These are phyloP conservation scores for Psidium guajava DNA, from an alignment of 345 rosid genomes.

Conservation along the genomic window DNA sequence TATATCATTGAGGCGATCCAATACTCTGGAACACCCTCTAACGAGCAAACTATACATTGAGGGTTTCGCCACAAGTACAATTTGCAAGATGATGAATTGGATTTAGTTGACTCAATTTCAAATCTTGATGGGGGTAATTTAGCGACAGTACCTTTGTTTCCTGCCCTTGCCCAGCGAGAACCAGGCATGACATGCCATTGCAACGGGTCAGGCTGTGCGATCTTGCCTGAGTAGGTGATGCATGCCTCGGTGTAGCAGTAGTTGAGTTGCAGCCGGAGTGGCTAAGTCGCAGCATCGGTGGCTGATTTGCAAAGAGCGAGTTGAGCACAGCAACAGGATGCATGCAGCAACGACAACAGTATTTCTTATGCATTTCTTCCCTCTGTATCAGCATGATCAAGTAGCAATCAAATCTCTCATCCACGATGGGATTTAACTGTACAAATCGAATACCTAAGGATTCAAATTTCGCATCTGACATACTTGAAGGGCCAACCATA, in stretches of 20 bases:
- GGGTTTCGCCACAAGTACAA: too few species aligned
- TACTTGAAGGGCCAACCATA: background rate
- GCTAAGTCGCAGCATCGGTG: background rate
- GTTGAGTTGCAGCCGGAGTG: background rate
- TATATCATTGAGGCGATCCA: background rate
- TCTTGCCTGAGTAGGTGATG: background rate
- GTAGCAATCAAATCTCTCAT: background rate
- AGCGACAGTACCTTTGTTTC: too few species aligned
- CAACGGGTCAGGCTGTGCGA: too few species aligned
- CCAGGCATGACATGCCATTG: too few species aligned
- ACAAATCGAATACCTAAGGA: too few species aligned
- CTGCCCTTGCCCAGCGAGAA: too few species aligned
- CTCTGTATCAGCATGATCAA: background rate
- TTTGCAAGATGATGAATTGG: too few species aligned
- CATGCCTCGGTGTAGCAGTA: background rate
- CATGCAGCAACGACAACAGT: background rate
- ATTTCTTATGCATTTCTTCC: background rate
- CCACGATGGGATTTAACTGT: too few species aligned
- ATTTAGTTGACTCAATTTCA: too few species aligned
- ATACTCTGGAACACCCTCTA: background rate
- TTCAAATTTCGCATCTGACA: background rate
- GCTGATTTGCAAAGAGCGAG: background rate
- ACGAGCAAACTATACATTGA: too few species aligned
- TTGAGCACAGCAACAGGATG: background rate
- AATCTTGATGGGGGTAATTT: too few species aligned